A percentile compares a stretch with the other conserved stretches of the same genome.
Evolutionary conservation across 805 yeast species (phyloP).

Genomic region (Tetrapisispora phaffii): DNA sequence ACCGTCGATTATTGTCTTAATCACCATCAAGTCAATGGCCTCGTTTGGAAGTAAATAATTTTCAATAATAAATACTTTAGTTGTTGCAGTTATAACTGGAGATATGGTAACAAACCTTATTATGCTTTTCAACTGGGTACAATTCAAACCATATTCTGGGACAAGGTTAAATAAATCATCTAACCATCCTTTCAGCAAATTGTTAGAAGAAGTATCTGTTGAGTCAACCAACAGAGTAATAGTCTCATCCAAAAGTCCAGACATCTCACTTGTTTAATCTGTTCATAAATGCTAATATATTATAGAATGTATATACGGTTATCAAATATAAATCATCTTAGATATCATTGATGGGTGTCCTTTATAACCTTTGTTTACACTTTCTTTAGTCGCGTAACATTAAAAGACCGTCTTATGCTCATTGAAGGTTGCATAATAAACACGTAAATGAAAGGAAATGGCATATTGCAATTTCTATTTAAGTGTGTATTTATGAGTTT

Average conservation of each 20-base stretch:
- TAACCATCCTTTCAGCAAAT: not conserved
- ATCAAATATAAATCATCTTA: too few species aligned
- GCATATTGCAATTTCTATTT: too few species aligned
- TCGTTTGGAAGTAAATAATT: conserved; percentile 26
- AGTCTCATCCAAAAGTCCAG: not conserved
- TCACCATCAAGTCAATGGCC: conserved; percentile 16
- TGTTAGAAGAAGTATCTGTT: not conserved
- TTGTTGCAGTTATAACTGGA: conserved; percentile 8
- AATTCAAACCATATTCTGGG: conserved; percentile 14
- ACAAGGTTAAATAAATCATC: conserved; percentile 8
- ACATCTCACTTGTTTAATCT: not conserved
- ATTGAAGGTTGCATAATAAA: not conserved
- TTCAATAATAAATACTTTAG: conserved; percentile 19
- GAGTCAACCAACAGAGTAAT: not conserved
- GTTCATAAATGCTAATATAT: too few species aligned
- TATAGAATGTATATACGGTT: not conserved
- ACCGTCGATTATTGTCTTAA: conserved; percentile 22
- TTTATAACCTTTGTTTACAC: too few species aligned
- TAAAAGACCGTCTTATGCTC: not conserved
- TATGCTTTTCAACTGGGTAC: conserved; percentile 9
- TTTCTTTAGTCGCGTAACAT: not conserved
- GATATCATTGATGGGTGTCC: not conserved
- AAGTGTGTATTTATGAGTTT: too few species aligned
- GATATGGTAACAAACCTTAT: conserved; percentile 15
- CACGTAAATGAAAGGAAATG: too few species aligned